Percentiles rank a stretch among this genome's conserved stretches.
phyloP scores from a whole-genome alignment of 2,329 filamentous ascomycete species.

The Tolypocladium paradoxum region DNA sequence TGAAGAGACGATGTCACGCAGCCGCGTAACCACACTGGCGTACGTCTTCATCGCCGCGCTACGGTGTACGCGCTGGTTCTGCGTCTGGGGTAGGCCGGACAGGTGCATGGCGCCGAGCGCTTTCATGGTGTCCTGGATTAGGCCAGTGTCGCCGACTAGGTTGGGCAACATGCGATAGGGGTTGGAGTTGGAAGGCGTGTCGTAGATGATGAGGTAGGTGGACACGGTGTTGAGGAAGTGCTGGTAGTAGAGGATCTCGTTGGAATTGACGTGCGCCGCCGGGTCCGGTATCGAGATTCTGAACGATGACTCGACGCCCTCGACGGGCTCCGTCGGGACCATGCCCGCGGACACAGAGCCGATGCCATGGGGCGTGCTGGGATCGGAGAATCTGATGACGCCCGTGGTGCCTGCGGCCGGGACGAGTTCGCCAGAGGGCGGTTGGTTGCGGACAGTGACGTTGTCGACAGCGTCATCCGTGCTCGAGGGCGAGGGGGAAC shows the following conservation, averaged over 20 bases:
- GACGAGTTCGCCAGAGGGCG: not conserved
- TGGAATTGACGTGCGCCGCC: not conserved
- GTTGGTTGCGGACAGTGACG: not conserved
- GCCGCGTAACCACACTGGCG: constrained; percentile 18
- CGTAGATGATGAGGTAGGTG: constrained; percentile 31
- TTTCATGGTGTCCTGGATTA: constrained; percentile 25
- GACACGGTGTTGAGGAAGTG: constrained; percentile 28
- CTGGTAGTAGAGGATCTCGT: constrained; percentile 20
- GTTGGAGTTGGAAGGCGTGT: constrained; percentile 23
- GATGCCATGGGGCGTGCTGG: not conserved
- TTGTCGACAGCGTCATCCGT: not conserved
- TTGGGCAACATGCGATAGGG: constrained; percentile 26
- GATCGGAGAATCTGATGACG: not conserved
- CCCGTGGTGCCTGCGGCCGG: not conserved
- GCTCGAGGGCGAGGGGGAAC: not conserved
- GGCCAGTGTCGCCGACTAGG: constrained; percentile 34
- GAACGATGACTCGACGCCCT: constrained; percentile 1
- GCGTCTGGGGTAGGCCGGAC: constrained; percentile 22
- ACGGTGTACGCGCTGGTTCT: constrained; percentile 20
- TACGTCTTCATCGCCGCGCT: constrained; percentile 26
- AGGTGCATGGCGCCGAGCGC: constrained; percentile 27
- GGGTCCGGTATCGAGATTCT: not conserved
- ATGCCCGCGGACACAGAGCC: constrained; percentile 14
- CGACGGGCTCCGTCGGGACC: not conserved
- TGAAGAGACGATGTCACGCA: constrained; percentile 15